Evolutionary conservation across 208 protist genomes (phyloP).

Genomic region (Leishmania mexicana): DNA sequence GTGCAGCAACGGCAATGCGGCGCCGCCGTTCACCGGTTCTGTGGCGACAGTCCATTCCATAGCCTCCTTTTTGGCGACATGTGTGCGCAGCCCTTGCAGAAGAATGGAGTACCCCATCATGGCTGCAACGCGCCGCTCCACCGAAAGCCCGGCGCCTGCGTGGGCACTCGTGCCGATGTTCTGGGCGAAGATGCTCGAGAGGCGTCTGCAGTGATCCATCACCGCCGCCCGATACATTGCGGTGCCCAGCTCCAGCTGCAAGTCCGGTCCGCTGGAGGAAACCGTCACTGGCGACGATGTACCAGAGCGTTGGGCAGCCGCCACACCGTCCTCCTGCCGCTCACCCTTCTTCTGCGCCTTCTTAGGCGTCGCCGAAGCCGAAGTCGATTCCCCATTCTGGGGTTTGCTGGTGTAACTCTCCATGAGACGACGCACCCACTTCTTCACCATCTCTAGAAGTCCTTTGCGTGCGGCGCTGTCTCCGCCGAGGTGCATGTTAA

Average conservation of each 20-base stretch:
- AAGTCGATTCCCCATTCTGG: not conserved
- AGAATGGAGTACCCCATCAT: slow-evolving; percentile 53
- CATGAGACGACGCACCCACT: slow-evolving; percentile 68
- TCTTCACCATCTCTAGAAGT: slow-evolving; percentile 64
- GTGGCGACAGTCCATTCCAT: not conserved
- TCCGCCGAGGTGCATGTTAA: slow-evolving; percentile 84
- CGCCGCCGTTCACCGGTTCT: slow-evolving; percentile 2
- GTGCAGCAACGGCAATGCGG: slow-evolving; percentile 26
- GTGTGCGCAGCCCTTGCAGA: slow-evolving; percentile 23
- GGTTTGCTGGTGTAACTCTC: slow-evolving; percentile 40
- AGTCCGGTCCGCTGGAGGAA: not conserved
- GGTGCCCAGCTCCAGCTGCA: slow-evolving; percentile 24
- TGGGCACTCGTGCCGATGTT: slow-evolving; percentile 53
- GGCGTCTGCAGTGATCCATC: slow-evolving; percentile 40
- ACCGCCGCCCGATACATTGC: slow-evolving; percentile 29
- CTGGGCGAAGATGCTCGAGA: slow-evolving; percentile 42
- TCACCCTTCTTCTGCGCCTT: not conserved
- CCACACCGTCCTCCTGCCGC: not conserved
- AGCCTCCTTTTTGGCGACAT: not conserved
- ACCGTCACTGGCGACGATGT: not conserved
- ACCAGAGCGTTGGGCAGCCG: not conserved
- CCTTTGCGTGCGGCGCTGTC: slow-evolving; percentile 74
- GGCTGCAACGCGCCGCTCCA: slow-evolving; percentile 70
- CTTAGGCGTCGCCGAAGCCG: not conserved
- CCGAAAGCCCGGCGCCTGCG: slow-evolving; percentile 36